Evolutionary conservation across 2,329 filamentous ascomycete genomes (phyloP), one percentile per base, ranked within the genome.

Genomic region (Cladorrhinum sp.): DNA sequence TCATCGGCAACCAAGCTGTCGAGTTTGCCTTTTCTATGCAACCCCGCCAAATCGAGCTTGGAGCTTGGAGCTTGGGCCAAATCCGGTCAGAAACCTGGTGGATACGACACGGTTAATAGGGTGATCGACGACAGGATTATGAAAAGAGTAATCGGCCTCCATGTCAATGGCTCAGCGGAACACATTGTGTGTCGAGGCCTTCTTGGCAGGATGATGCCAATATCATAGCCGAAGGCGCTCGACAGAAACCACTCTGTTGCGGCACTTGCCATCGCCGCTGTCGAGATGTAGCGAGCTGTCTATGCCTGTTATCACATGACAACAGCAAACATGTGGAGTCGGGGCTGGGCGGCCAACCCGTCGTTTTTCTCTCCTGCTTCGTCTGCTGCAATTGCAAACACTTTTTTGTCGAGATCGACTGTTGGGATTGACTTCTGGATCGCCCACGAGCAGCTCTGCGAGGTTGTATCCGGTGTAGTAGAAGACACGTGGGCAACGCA

Each of bases 171-270:
- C n/a, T 52, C 24, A 62, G 62, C 71, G 70, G 70, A 74, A 74
- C 72, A 66, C 64, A 67, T 69, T 61, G 66, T 69, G 72, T 73
- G 63, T 75, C 72, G 70, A 72, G 65, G 48, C 53, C 41, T 45
- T 45, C 41, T 45, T 45, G 41, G 41, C 41, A 45, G 41, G 41
- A 45, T 45, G 41, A 45, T 45, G 41, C 41, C 41, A 45, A 45
- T 45, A 45, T 45, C 41, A 20, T 10, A 20, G 3, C 41, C 41
- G 41, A 45, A 45, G 18, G 18, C 41, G 41, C 41, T 18, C n/a
- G 18, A 2, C 41, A 5, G 41, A 45, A 18, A 22, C 3, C 36
- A 45, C 41, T 4, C 41, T 16, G 20, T 18, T 5, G 16, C 18
- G n/a, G n/a, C n/a, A n/a, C n/a, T n/a, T 20, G 3, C 20, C 16